Evolutionary conservation across 371 early-diverging fungal genomes (phyloP), one percentile per base, ranked within the genome.

Genomic region (Mycotypha africana): DNA sequence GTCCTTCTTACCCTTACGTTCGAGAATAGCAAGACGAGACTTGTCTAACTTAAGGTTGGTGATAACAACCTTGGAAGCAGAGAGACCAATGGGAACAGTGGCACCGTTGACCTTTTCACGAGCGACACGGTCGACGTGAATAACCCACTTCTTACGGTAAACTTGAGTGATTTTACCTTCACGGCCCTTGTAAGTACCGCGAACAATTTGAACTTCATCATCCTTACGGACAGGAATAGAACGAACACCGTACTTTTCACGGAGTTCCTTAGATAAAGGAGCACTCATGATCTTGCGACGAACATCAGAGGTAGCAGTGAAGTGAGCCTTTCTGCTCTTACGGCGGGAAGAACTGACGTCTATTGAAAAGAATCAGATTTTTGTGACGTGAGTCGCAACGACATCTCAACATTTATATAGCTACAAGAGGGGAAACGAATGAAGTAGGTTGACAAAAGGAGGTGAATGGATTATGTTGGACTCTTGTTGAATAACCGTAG

Each of bases 281-380:
- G 97, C 85, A 73, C 89, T 87, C 97, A 98, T 94, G 74, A 97
- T 90, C 83, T 85, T 87, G 67, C 93, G 88, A 65, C 98, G 91
- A 61, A 86, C 77, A 79, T 78, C 76, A 58, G 96, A 95, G 58
- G 98, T 91, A 60, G 98, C 98, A 53, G 91, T 63, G 86, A 98
- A 97, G 86, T 98, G 98, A 66, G 98, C 97, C 88, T 92, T 93
- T 75, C 97, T 86, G 78, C 84, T 79, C 89, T 95, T 95, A 76
- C 96, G 81, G 79, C 91, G 81, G 65, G 92, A 91, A 62, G 94
- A 94, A 67, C 91, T 87, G 60, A 93, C 95, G 79, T 88, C 92
- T 78, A 68, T 22, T n/a, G n/a, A n/a, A n/a, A n/a, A n/a, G n/a
- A n/a, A n/a, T n/a, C n/a, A n/a, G n/a, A n/a, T n/a, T n/a, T n/a